These are phyloP conservation scores for Boletus reticulatus DNA, from an alignment of 768 basidiomycete species.

Conservation along the genomic window DNA sequence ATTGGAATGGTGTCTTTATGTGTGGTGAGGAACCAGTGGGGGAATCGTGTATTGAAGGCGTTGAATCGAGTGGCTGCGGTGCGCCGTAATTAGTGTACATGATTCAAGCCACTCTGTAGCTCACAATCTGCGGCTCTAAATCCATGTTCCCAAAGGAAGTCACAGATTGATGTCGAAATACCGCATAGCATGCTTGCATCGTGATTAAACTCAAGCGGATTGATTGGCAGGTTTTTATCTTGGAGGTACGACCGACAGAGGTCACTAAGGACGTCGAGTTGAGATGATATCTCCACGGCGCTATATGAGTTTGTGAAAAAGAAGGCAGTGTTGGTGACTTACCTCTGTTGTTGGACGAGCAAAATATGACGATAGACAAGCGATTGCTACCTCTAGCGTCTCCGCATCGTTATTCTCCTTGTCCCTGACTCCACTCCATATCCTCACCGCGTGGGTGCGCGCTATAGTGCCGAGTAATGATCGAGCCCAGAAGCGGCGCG, in stretches of 20 bases:
- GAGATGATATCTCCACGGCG: constrained; percentile 35
- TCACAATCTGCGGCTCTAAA: constrained; percentile 45
- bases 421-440: constrained; percentile 33
- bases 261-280: constrained; percentile 39
- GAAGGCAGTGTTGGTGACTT: constrained; percentile 6
- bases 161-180: constrained; percentile 45
- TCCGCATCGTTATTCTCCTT: constrained; percentile 7
- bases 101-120: constrained; percentile 7
- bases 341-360: constrained; percentile 45
- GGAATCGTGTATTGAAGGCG: constrained; percentile 52
- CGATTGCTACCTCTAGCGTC: constrained; percentile 46
- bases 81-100: neutral
- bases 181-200: constrained; percentile 25
- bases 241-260: constrained; percentile 41
- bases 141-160: constrained; percentile 48
- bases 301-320: neutral
- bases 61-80: constrained; percentile 38
- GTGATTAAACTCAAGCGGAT: constrained; percentile 31
- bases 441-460: constrained; percentile 38
- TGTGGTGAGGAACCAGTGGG: constrained; percentile 53
- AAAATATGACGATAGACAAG: constrained; percentile 53
- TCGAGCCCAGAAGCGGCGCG: constrained; percentile 51
- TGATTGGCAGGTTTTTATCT: constrained; percentile 24
- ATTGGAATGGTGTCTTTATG: constrained; percentile 55
- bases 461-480: constrained; percentile 43